These are phyloP conservation scores for Apophysomyces variabilis DNA, from an alignment of 371 early-diverging fungal species.

Conservation along the genomic window DNA sequence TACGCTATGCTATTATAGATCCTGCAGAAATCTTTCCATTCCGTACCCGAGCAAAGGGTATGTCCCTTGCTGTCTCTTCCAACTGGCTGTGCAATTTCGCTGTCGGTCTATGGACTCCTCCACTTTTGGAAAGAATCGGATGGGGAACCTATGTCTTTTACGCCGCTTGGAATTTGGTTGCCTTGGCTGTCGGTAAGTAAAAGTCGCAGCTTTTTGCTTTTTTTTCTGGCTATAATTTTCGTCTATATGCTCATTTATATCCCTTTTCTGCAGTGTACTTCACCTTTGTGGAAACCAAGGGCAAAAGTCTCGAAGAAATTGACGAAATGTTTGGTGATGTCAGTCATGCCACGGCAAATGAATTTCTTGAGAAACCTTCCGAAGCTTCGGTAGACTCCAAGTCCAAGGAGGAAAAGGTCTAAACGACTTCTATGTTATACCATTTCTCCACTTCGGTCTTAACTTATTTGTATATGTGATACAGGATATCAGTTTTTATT, in stretches of 20 bases:
- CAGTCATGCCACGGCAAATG: constrained; percentile 9
- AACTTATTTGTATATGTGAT: constrained; percentile 8
- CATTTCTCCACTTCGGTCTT: not conserved
- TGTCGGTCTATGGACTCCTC: constrained; percentile 46
- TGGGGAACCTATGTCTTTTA: constrained; percentile 65
- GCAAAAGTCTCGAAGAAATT: constrained; percentile 54
- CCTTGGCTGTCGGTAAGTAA: constrained; percentile 29
- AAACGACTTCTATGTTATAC: not conserved
- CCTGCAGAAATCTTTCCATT: constrained; percentile 67
- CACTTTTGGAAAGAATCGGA: constrained; percentile 48
- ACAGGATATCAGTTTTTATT: not conserved
- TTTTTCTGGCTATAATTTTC: not conserved
- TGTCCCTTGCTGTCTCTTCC: constrained; percentile 56
- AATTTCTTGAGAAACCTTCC: constrained; percentile 4
- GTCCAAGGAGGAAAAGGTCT: constrained; percentile 8
- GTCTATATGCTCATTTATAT: not conserved
- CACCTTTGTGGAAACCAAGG: constrained; percentile 56
- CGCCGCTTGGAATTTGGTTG: constrained; percentile 40
- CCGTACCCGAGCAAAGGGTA: constrained; percentile 46
- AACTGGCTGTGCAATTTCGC: constrained; percentile 63
- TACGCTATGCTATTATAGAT: constrained; percentile 25
- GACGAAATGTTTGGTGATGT: constrained; percentile 50
- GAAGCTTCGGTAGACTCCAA: constrained; percentile 7
- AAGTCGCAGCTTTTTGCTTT: not conserved
- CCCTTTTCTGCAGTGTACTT: constrained; percentile 22